Evolutionary conservation across 2,329 filamentous ascomycete genomes (phyloP), one percentile per base, ranked within the genome.

Genomic region (Dactylellina leptospora): DNA sequence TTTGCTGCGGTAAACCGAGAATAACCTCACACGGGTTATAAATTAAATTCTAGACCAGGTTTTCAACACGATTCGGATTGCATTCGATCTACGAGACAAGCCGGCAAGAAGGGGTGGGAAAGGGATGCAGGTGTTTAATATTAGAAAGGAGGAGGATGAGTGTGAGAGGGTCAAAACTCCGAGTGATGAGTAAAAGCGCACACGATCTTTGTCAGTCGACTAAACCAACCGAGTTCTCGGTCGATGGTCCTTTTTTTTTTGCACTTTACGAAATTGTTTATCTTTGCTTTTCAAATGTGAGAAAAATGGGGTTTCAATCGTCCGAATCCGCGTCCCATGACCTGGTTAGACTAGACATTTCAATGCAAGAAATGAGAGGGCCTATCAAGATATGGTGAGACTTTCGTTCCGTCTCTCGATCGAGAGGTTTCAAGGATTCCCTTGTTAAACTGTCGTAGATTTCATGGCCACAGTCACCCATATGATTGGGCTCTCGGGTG

Each of bases 1-100:
- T 56, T 54, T 71, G 33, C 44, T 51, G 59, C 47, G 59, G 56
- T 51, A 59, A 63, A 54, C 68, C 68, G 59, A 72, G 68, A 72
- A 72, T 72, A 72, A 54, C 68, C 68, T 71, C 66, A 72, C 68
- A 72, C 68, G 59, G 68, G 59, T 53, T 55, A 72, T 59, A 72
- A 55, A 72, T 58, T 72, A 58, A 51, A 59, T 60, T 58, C 59
- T 53, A 72, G 68, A 72, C 68, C 68, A 72, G 68, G 68, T 72
- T 72, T 72, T 56, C 53, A 72, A 58, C 68, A 71, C 58, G 58
- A 62, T 62, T 16, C 30, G 23, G 16, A 23, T 58, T 58, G 54
- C 54, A 47, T 58, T 23, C 38, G 33, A 45, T 58, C 38, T 27
- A 22, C 25, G 54, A 33, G 11, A 44, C 9, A 2, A 30, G 18